These are phyloP conservation scores for Coniferiporia weirii DNA, from an alignment of 1,284 basidiomycete genomes.

Conservation along the genomic window DNA sequence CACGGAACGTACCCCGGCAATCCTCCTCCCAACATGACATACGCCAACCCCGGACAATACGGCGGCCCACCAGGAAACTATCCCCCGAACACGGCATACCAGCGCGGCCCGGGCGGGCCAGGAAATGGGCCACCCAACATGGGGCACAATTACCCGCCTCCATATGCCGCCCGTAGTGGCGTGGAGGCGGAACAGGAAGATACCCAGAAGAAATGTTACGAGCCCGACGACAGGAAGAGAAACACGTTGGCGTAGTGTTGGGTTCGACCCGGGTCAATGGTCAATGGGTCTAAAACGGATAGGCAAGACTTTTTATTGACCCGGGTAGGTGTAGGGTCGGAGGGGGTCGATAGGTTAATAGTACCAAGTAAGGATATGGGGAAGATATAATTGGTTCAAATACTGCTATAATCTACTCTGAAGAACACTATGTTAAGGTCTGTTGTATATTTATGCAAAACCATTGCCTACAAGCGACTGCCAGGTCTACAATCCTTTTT, in stretches of 20 bases:
- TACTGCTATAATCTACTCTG: no score
- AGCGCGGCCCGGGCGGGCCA: no score
- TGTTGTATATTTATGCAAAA: no score
- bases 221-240: conserved; percentile 52
- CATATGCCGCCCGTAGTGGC: not conserved
- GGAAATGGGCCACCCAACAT: no score
- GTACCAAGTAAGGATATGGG: no score
- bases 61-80: no score
- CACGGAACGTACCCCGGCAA: not conserved
- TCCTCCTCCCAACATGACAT: not conserved
- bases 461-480: no score
- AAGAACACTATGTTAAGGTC: no score
- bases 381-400: no score
- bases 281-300: not conserved
- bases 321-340: not conserved
- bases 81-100: no score
- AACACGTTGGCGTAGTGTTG: conserved; percentile 44
- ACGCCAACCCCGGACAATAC: not conserved
- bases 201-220: conserved; percentile 52
- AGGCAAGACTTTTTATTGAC: not conserved
- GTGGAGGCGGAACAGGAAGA: conserved; percentile 33
- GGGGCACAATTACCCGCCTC: no score
- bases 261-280: conserved; percentile 27
- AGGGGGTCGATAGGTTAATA: not conserved
- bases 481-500: no score